A percentile compares a stretch with the other conserved stretches of the same genome.
These are phyloP conservation scores for Sordariomycetes sp. DNA, from an alignment of 2,329 filamentous ascomycete species.

Conservation along the genomic window DNA sequence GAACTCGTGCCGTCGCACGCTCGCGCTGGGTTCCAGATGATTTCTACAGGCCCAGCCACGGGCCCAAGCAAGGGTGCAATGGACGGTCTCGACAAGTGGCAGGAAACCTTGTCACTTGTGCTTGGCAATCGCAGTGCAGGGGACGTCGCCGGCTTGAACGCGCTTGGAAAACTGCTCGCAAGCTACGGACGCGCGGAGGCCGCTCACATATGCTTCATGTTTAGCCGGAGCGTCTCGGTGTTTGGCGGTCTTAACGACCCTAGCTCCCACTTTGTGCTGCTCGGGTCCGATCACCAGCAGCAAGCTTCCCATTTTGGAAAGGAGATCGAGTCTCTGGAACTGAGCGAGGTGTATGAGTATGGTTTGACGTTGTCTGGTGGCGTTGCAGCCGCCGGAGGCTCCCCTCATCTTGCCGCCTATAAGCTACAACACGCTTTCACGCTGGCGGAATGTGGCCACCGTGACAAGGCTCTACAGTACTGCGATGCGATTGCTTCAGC, in stretches of 20 bases:
- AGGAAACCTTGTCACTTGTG: conserved; percentile 77
- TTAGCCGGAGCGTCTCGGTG: conserved; percentile 61
- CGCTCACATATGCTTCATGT: conserved; percentile 88
- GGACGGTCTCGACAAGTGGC: conserved; percentile 87
- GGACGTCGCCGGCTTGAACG: conserved; percentile 67
- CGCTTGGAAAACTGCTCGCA: conserved; percentile 72
- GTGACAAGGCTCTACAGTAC: conserved; percentile 79
- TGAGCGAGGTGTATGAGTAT: conserved; percentile 96
- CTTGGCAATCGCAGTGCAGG: conserved; percentile 79
- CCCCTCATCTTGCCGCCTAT: conserved; percentile 81
- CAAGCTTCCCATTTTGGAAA: conserved; percentile 63
- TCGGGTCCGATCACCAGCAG: conserved; percentile 70
- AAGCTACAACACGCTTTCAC: conserved; percentile 82
- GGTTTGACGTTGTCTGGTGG: conserved; percentile 63
- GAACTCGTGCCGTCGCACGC: conserved; percentile 91
- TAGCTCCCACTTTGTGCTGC: conserved; percentile 66
- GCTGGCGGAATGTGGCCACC: conserved; percentile 75
- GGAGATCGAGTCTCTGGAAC: conserved; percentile 76
- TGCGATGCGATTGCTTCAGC: conserved; percentile 74
- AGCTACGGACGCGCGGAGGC: conserved; percentile 86
- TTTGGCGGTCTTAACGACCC: conserved; percentile 81
- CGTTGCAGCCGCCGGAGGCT: conserved; percentile 39
- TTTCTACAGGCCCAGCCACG: conserved; percentile 59
- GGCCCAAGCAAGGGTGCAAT: conserved; percentile 62
- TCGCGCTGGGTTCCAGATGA: conserved; percentile 81